Evolutionary conservation across 306 rosid genomes (phyloP).

Genomic region (Aeschynomene evenia): DNA sequence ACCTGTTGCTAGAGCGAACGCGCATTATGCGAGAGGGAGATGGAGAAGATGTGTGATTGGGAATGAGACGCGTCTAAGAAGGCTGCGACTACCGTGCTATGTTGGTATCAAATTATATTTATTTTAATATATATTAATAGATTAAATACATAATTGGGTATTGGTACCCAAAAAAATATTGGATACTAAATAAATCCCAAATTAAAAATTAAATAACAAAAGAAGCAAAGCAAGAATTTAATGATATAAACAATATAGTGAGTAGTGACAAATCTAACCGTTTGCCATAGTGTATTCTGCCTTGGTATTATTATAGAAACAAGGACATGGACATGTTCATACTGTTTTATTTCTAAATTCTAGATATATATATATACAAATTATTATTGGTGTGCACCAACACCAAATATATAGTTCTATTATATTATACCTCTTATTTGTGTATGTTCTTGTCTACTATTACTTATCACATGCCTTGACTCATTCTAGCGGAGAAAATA

Average conservation of each 20-base stretch:
- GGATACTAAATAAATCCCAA: no score
- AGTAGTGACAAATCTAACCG: conserved; percentile 18
- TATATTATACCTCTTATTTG: background rate
- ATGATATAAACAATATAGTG: background rate
- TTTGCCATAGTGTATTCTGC: conserved; percentile 9
- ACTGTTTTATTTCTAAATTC: background rate
- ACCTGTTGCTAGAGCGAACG: no score
- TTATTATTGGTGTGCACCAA: background rate
- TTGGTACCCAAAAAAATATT: no score
- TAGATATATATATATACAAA: no score
- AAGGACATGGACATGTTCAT: background rate
- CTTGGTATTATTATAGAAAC: conserved; percentile 20
- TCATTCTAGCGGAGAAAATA: background rate
- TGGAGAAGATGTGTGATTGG: no score
- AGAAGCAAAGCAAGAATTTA: background rate
- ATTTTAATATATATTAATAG: no score
- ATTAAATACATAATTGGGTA: no score
- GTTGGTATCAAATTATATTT: no score
- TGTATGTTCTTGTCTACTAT: conserved; percentile 3
- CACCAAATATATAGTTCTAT: background rate
- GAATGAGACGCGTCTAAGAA: no score
- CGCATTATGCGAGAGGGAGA: no score
- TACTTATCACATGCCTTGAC: conserved; percentile 2
- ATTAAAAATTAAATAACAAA: background rate
- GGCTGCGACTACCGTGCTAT: no score